Conservation (phyloP, 768 basidiomycete genomes). For the Nevesoporus exiguus region DNA sequence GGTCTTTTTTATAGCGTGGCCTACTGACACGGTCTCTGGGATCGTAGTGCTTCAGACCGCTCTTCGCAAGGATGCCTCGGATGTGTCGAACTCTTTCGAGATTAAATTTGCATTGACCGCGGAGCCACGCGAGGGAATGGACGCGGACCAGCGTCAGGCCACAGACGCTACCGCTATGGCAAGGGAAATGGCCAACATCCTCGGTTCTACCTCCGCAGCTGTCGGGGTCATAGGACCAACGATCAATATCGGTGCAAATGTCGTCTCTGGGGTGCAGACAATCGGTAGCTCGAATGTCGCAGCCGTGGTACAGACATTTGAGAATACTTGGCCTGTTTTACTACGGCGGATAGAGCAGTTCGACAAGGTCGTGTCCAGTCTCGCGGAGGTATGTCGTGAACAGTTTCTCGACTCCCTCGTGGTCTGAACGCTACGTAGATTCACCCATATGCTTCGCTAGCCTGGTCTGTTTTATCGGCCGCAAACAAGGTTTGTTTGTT, state of each 20-base stretch:
- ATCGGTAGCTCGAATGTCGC: too few species aligned
- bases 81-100: background rate
- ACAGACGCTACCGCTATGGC: background rate
- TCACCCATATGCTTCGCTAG: conserved; percentile 5
- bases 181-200: background rate
- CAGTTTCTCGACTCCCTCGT: background rate
- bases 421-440: background rate
- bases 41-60: background rate
- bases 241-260: background rate
- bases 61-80: background rate
- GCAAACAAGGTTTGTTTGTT: background rate
- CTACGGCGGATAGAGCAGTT: background rate
- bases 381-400: background rate
- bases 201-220: background rate
- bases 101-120: background rate
- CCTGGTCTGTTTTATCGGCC: background rate
- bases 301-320: background rate
- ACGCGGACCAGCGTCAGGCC: background rate
- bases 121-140: background rate
- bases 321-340: background rate
- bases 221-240: background rate
- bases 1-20: background rate
- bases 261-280: background rate
- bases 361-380: background rate
- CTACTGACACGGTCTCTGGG: background rate